Conservation (phyloP, 345 rosid species). For the Ailanthus altissimus region DNA sequence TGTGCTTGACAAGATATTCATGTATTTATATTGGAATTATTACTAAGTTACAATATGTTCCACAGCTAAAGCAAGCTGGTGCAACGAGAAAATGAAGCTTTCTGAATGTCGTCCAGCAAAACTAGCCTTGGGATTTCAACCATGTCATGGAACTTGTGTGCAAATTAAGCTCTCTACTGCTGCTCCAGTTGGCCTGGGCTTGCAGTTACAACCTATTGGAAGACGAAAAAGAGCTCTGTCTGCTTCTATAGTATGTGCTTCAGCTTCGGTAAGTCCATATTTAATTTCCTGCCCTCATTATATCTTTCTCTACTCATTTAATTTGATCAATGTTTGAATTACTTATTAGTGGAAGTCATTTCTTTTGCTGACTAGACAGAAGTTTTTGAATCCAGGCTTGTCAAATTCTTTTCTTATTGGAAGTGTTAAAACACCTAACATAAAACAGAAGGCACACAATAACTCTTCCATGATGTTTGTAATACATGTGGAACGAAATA, state of each 20-base stretch:
- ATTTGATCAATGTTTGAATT: background rate
- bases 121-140: slow-evolving; percentile 22
- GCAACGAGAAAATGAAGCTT: slow-evolving; percentile 20
- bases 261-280: slow-evolving; percentile 37
- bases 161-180: slow-evolving; percentile 18
- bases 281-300: background rate
- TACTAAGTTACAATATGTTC: background rate
- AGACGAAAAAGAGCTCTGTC: slow-evolving; percentile 26
- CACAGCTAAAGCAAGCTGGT: slow-evolving; percentile 14
- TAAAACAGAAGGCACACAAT: background rate
- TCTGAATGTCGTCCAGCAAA: slow-evolving; percentile 21
- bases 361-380: background rate
- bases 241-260: slow-evolving; percentile 35
- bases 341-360: background rate
- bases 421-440: background rate
- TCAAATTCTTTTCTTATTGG: background rate
- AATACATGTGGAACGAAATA: background rate
- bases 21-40: background rate
- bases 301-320: background rate
- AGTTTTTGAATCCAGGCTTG: background rate
- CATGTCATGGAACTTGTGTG: slow-evolving; percentile 15
- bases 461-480: background rate
- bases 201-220: slow-evolving; percentile 22
- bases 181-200: slow-evolving; percentile 32
- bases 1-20: background rate